Conservation (phyloP, 1,139 yeast species). For the Yamadazyma taylorii region DNA sequence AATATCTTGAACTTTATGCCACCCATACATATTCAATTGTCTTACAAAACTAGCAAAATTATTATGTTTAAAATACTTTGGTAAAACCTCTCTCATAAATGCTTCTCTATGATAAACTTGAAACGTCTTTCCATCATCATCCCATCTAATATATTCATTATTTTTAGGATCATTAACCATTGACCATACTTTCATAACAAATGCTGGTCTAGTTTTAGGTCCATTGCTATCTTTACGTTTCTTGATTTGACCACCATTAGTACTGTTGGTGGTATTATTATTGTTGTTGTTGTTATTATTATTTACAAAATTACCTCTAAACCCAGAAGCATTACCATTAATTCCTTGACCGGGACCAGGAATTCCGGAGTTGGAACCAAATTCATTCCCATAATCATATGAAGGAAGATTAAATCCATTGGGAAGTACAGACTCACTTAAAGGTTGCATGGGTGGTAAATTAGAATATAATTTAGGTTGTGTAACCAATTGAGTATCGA, state of each 20-base stretch:
- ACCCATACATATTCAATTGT: slow-evolving; percentile 95
- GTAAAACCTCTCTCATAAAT: slow-evolving; percentile 80
- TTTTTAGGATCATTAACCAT: slow-evolving; percentile 87
- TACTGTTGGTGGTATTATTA: no score
- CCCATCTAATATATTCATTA: slow-evolving; percentile 75
- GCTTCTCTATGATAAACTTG: slow-evolving; percentile 83
- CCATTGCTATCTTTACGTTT: slow-evolving; percentile 31
- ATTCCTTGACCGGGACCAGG: neutral
- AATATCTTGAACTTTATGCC: slow-evolving; percentile 91
- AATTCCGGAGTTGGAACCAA: no score
- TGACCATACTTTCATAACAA: slow-evolving; percentile 89
- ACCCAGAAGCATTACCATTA: neutral
- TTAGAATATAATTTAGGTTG: slow-evolving; percentile 19
- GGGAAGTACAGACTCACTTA: slow-evolving; percentile 38
- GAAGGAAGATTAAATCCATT: slow-evolving; percentile 16
- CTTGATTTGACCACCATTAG: neutral
- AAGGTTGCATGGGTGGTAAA: slow-evolving; percentile 36
- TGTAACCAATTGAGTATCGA: slow-evolving; percentile 15
- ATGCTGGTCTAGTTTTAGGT: slow-evolving; percentile 67
- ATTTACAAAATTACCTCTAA: slow-evolving; percentile 1
- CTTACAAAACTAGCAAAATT: slow-evolving; percentile 94
- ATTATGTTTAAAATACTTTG: slow-evolving; percentile 89
- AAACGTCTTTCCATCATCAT: slow-evolving; percentile 80
- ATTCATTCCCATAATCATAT: slow-evolving; percentile 5
- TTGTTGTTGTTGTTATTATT: no score